A percentile compares a stretch with the other conserved stretches of the same genome.
These are phyloP conservation scores for Cydonia oblonga DNA, from an alignment of 331 rosid genomes.

Conservation along the genomic window DNA sequence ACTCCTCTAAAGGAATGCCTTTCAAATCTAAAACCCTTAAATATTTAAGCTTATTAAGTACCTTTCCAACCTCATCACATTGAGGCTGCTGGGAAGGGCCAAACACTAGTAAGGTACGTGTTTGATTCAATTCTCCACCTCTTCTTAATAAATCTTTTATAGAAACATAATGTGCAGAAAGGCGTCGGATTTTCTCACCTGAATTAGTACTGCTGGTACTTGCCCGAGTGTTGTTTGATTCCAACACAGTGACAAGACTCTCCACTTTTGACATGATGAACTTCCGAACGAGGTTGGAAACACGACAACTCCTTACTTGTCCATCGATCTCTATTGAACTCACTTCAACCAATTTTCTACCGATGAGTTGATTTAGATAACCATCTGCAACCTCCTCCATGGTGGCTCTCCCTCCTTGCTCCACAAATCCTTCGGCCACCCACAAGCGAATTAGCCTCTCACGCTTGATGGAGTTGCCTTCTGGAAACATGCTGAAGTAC, in stretches of 20 bases:
- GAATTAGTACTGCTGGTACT: not conserved
- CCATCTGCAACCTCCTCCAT: conserved; percentile 5
- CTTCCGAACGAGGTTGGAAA: not conserved
- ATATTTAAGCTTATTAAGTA: not conserved
- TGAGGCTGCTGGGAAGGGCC: not conserved
- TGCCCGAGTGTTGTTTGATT: not conserved
- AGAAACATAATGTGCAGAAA: not conserved
- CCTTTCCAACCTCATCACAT: not conserved
- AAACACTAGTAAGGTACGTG: not conserved
- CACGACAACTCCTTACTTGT: not conserved
- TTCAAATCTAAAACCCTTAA: conserved; percentile 13
- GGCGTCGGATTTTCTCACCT: not conserved
- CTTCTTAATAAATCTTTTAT: not conserved
- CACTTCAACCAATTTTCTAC: not conserved
- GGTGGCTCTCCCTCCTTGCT: not conserved
- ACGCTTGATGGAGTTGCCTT: not conserved
- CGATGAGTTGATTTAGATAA: not conserved
- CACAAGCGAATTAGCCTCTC: conserved; percentile 12
- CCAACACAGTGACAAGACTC: not conserved
- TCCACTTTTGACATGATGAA: not conserved
- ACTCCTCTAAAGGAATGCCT: not conserved
- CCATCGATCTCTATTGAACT: not conserved
- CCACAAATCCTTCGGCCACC: conserved; percentile 12
- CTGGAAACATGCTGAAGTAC: conserved; percentile 11
- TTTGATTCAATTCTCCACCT: not conserved